Base-by-base conservation (phyloP, 148 eudicot genomes). In the Rhododendron mucronatum region DNA sequence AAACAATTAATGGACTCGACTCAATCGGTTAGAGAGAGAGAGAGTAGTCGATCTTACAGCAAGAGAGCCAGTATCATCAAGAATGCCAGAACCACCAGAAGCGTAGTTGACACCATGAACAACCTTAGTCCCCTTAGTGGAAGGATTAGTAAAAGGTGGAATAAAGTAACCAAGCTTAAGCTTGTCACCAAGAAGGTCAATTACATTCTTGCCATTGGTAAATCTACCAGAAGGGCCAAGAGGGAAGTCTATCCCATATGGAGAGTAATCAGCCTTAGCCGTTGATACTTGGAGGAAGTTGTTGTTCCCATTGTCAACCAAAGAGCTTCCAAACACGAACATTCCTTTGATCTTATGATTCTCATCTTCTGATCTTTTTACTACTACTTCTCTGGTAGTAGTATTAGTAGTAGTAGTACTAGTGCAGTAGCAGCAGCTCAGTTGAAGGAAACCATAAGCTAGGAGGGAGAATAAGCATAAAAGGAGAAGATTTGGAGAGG, bases 241-340 rank as follows among this genome's bases (percentile, higher is more conserved):
- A n/a, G 88, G 85, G 67, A 90, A 91, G 73, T 91, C 93, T 41
- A 91, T 28, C 73, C 93, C 93, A 65, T 91, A 91, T 0, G 93
- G 93, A 9, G 79, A 73, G 44, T 84, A 90, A 77, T 91, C 80
- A 26, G 86, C 93, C 82, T 86, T 91, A 16, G 89, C 89, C 18
- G 37, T 7, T 28, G 81, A 35, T 13, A 79, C 41, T 35, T 50
- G 3, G 26, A 90, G 81, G 84, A 83, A 85, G 73, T 91, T 91
- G 79, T 91, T 91, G 87, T 91, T 91, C 10, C 93, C 93, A 88
- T 91, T 91, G 80, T 91, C 93, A 21, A 90, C 91, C n/a, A 90
- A 35, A 21, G 93, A 91, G 73, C 90, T 90, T 10, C 93, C 93
- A 71, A 91, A 91, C 74, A 91, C 87, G 83, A 91, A 91, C 87